Evolutionary conservation across 495 filamentous ascomycete genomes (phyloP).

Genomic region (Immersiella caudata): DNA sequence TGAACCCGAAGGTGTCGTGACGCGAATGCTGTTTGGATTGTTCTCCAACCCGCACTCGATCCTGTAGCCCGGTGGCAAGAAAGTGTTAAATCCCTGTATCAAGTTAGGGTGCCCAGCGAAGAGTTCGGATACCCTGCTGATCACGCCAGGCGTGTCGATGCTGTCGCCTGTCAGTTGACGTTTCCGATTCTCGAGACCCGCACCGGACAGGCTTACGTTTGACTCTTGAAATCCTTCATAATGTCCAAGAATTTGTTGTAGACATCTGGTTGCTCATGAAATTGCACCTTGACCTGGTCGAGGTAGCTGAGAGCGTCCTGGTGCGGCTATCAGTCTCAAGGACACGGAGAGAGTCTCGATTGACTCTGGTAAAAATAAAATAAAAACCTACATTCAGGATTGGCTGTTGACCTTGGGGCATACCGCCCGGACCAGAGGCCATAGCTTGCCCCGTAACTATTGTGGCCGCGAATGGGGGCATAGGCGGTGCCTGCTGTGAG

Average conservation of each 20-base stretch:
- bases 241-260: slow-evolving; percentile 98
- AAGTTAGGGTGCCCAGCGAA: slow-evolving; percentile 96
- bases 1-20: slow-evolving; percentile 90
- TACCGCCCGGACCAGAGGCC: slow-evolving; percentile 42
- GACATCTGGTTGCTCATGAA: slow-evolving; percentile 94
- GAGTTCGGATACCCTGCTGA: slow-evolving; percentile 93
- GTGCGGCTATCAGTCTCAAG: slow-evolving; percentile 19
- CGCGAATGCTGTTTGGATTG: slow-evolving; percentile 92
- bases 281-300: slow-evolving; percentile 98
- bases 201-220: slow-evolving; percentile 66
- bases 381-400: slow-evolving; percentile 78
- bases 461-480: slow-evolving; percentile 46
- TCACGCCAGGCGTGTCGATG: slow-evolving; percentile 97
- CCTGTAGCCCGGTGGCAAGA: slow-evolving; percentile 93
- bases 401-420: slow-evolving; percentile 87
- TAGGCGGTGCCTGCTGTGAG: slow-evolving; percentile 43
- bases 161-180: slow-evolving; percentile 46
- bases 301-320: slow-evolving; percentile 97
- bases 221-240: slow-evolving; percentile 99
- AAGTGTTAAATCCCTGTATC: slow-evolving; percentile 99
- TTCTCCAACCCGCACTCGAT: slow-evolving; percentile 94
- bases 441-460: slow-evolving; percentile 36
- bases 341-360: not conserved
- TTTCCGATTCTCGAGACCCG: not conserved
- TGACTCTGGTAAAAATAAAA: not conserved